phyloP scores from a whole-genome alignment of 495 filamentous ascomycete genomes.

The Penicillium egyptiacum region DNA sequence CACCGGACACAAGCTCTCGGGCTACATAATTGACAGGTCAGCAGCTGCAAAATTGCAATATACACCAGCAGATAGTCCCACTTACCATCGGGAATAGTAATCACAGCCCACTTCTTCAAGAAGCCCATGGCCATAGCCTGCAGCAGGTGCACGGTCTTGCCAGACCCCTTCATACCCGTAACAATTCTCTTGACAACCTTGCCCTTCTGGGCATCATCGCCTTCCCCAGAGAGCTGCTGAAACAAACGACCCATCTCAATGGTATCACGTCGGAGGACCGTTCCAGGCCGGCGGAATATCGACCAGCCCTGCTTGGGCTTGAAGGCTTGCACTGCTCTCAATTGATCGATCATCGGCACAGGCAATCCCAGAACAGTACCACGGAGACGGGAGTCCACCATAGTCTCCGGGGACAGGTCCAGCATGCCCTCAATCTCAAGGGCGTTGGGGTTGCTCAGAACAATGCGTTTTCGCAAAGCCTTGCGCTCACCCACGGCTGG shows the following conservation, averaged over 20 bases:
- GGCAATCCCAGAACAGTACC: constrained; percentile 71
- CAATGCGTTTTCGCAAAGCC: constrained; percentile 79
- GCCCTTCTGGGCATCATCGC: constrained; percentile 48
- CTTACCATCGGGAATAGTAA: constrained; percentile 89
- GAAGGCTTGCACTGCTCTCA: constrained; percentile 84
- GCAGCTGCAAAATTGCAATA: constrained; percentile 7
- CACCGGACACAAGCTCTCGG: constrained; percentile 74
- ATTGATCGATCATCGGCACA: constrained; percentile 67
- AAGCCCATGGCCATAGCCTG: constrained; percentile 84
- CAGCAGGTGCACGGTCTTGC: constrained; percentile 82
- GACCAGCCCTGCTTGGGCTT: constrained; percentile 88
- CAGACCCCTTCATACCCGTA: constrained; percentile 69
- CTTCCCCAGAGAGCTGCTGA: constrained; percentile 43
- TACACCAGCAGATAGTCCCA: constrained; percentile 3
- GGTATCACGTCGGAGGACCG: constrained; percentile 72
- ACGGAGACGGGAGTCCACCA: constrained; percentile 52
- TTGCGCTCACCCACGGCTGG: constrained; percentile 79
- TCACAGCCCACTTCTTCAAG: constrained; percentile 81
- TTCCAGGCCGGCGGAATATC: constrained; percentile 76
- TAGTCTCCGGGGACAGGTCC: constrained; percentile 56
- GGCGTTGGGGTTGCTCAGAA: constrained; percentile 92
- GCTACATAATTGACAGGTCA: constrained; percentile 47
- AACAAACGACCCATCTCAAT: constrained; percentile 67
- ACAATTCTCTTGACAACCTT: constrained; percentile 64
- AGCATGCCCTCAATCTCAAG: constrained; percentile 66